Evolutionary conservation across 495 filamentous ascomycete genomes (phyloP).

Genomic region (Parachaetomium inaequale): DNA sequence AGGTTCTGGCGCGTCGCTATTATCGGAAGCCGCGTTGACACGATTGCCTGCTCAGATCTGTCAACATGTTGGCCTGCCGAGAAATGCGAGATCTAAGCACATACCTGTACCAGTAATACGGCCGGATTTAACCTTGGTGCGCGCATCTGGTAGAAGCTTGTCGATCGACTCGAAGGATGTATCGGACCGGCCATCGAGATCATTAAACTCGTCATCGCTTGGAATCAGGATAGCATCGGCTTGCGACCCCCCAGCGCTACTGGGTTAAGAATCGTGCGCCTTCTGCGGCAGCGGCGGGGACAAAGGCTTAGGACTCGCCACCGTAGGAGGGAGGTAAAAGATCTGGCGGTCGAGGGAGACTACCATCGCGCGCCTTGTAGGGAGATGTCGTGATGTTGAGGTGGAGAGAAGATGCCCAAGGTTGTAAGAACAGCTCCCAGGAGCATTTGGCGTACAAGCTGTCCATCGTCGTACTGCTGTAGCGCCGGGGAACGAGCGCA

Average conservation of each 20-base stretch:
- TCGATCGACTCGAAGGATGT: neutral
- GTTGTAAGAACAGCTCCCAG: conserved; percentile 7
- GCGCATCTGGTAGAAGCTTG: neutral
- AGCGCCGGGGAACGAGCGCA: conserved; percentile 19
- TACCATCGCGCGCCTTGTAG: neutral
- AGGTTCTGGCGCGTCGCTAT: conserved; percentile 18
- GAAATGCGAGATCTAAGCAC: conserved; percentile 23
- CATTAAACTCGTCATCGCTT: conserved; percentile 19
- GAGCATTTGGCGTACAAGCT: conserved; percentile 10
- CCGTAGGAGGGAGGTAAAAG: neutral
- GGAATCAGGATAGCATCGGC: conserved; percentile 15
- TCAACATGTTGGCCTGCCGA: conserved; percentile 17
- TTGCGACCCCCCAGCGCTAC: conserved; percentile 10
- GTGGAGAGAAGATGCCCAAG: conserved; percentile 16
- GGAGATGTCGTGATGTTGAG: conserved; percentile 10
- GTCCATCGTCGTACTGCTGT: conserved; percentile 8
- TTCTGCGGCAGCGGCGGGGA: conserved; percentile 12
- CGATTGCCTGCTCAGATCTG: conserved; percentile 23
- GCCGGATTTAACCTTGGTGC: too few relatives aligned
- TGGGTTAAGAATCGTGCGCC: neutral
- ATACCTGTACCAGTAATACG: too few relatives aligned
- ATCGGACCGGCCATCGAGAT: conserved; percentile 11
- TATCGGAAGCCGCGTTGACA: conserved; percentile 19
- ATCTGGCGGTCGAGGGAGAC: neutral
- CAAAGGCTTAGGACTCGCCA: conserved; percentile 7